Base-by-base conservation (phyloP, 208 protist species). In the Acanthamoeba lenticulata region DNA sequence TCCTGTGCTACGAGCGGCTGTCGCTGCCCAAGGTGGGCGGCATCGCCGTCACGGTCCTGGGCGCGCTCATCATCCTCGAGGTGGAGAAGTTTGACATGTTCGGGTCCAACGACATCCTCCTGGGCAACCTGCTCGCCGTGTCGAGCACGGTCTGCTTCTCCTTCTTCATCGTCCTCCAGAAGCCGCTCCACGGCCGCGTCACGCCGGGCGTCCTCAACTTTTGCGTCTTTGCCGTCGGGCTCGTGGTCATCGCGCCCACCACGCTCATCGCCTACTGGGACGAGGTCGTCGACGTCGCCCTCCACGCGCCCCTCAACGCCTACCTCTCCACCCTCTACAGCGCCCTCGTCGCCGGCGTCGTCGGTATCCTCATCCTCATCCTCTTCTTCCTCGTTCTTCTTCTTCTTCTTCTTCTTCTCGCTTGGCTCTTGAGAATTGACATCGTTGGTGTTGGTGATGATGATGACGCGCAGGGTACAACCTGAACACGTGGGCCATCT, bases 401-500 rank as follows among this genome's bases (percentile, higher is more conserved):
- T n/a, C n/a, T n/a, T n/a, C n/a, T n/a, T n/a, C n/a, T n/a, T n/a
- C n/a, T n/a, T n/a, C n/a, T n/a, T n/a, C n/a, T n/a, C n/a, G n/a
- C n/a, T n/a, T n/a, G n/a, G n/a, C n/a, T n/a, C n/a, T n/a, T n/a
- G n/a, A n/a, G n/a, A n/a, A n/a, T n/a, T n/a, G n/a, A 60, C 52
- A 60, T 24, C 5, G 21, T 6, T 24, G n/a, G 15, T 52, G 45
- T 52, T 17, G 5, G 45, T 17, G 9, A 52, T 69, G 6, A 34
- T 27, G 27, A 27, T 69, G 19, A 6, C 3, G 32, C 21, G 67
- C 6, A 77, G 67, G 67, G 67, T 77, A 77, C 29, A 40, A 24
- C 29, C 13, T 77, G 67, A 77, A 77, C 67, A 77, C 67, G 36
- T 77, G 67, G 67, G 67, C 67, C n/a, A 77, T 77, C 40, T 32